Conservation (phyloP, 441 rosid genomes). For the Erodium moschatum region DNA sequence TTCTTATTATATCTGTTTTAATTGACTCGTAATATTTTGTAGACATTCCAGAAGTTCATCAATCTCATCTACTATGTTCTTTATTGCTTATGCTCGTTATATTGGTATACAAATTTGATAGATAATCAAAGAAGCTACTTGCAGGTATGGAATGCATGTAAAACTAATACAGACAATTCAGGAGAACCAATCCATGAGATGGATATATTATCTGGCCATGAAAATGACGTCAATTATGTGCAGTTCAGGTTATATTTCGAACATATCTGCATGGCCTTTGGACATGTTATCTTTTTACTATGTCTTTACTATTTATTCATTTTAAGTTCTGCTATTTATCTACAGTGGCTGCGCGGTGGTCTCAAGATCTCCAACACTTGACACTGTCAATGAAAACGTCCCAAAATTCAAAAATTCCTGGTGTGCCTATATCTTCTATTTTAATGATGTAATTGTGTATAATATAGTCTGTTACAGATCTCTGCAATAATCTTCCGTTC, state of each 20-base stretch:
- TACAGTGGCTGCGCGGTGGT: constrained; percentile 88
- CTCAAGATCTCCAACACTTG: constrained; percentile 61
- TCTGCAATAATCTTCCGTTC: constrained; percentile 16
- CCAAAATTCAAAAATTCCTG: constrained; percentile 86
- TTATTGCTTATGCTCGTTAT: constrained; percentile 13
- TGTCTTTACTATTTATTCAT: neutral
- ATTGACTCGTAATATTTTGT: constrained; percentile 5
- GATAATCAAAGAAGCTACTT: constrained; percentile 22
- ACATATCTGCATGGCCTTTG: neutral
- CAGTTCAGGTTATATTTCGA: constrained; percentile 66
- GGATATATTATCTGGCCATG: constrained; percentile 88
- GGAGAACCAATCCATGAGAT: constrained; percentile 90
- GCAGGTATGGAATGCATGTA: constrained; percentile 96
- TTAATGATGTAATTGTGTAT: neutral
- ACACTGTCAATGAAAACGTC: constrained; percentile 60
- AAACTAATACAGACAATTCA: constrained; percentile 48
- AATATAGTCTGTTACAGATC: constrained; percentile 10
- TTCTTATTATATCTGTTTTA: constrained; percentile 1
- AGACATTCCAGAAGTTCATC: constrained; percentile 8
- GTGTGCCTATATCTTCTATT: constrained; percentile 37
- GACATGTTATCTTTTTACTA: constrained; percentile 10
- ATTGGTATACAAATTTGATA: constrained; percentile 19
- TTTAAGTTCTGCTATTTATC: constrained; percentile 19
- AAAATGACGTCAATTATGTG: constrained; percentile 96
- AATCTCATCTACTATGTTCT: neutral